Base-by-base conservation (phyloP, 352 stramenopile species). In the Phytophthora pluvialis region DNA sequence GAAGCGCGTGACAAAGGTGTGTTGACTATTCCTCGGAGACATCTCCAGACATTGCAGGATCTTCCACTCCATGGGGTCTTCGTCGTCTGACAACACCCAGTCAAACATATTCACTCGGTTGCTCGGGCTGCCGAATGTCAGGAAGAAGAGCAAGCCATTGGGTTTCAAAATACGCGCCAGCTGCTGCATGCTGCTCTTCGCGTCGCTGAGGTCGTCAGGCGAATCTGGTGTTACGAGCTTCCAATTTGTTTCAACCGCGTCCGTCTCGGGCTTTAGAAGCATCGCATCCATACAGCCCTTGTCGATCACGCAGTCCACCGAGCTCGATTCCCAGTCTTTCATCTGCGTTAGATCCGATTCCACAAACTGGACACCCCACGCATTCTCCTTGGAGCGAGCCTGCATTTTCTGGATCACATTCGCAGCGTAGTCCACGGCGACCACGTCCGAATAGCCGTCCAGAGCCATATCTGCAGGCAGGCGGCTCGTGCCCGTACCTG, bases 231-330 rank as follows among this genome's bases (percentile, higher is more conserved):
- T 57, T 13, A 87, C 60, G 2, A 68, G 48, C 38, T 83, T 83
- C 78, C 75, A 87, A 38, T 74, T 77, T 26, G 73, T 77, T 25
- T 73, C 75, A 9, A 60, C 54, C 5, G 72, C 64, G 18, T 80
- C 67, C 1, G 78, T 87, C 61, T 87, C 78, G 9, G 70, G 75
- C 47, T 74, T 73, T 32, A 87, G 63, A 16, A 87, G 49, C 78
- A 87, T 88, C 15, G 76, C 78, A 62, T 88, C 78, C 18, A 88
- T 52, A 54, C 78, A 85, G 13, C 78, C 78, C 54, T 88, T 88
- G 54, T 88, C 75, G 13, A 87, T 64, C 52, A 87, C 76, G 33
- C 75, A 81, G 50, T 83, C 74, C 6, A 87, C 50, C 0, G 67
- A 78, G 16, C 36, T 58, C 11, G 67, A 70, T 12, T 67, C 53